phyloP scores from a whole-genome alignment of 148 eudicot species.

The Nyssa sinensis region DNA sequence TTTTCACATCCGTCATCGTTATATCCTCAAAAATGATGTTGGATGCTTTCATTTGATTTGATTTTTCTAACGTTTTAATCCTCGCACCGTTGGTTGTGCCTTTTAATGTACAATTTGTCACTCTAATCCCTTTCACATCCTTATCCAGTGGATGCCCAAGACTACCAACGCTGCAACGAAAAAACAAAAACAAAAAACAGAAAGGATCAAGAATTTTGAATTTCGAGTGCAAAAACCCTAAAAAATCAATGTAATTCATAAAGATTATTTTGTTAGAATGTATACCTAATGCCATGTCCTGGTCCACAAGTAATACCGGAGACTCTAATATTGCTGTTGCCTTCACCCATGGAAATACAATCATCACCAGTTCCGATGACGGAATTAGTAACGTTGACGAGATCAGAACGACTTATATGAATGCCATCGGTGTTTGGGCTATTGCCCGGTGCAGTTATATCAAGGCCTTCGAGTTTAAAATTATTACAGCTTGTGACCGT shows the following conservation, averaged over 20 bases:
- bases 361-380: slow-evolving; percentile 53
- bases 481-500: slow-evolving; percentile 28
- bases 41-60: slow-evolving; percentile 20
- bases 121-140: slow-evolving; percentile 32
- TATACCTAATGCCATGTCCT: slow-evolving; percentile 69
- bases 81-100: slow-evolving; percentile 58
- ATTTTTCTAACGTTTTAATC: slow-evolving; percentile 44
- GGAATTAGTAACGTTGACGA: slow-evolving; percentile 26
- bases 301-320: slow-evolving; percentile 44
- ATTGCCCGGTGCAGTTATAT: slow-evolving; percentile 33
- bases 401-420: slow-evolving; percentile 37
- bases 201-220: too few species aligned
- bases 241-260: too few species aligned
- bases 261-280: too few species aligned
- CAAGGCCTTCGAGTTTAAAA: slow-evolving; percentile 29
- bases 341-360: slow-evolving; percentile 59
- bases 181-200: too few species aligned
- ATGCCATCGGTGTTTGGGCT: slow-evolving; percentile 66
- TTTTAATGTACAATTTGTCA: slow-evolving; percentile 42
- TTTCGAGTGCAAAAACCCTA: too few species aligned
- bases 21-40: slow-evolving; percentile 39
- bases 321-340: slow-evolving; percentile 28
- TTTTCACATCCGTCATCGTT: slow-evolving; percentile 35
- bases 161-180: slow-evolving; percentile 36
- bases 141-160: slow-evolving; percentile 39